phyloP scores from a whole-genome alignment of 225 moss, liverwort and hornwort genomes.

The Straminergon stramineum region DNA sequence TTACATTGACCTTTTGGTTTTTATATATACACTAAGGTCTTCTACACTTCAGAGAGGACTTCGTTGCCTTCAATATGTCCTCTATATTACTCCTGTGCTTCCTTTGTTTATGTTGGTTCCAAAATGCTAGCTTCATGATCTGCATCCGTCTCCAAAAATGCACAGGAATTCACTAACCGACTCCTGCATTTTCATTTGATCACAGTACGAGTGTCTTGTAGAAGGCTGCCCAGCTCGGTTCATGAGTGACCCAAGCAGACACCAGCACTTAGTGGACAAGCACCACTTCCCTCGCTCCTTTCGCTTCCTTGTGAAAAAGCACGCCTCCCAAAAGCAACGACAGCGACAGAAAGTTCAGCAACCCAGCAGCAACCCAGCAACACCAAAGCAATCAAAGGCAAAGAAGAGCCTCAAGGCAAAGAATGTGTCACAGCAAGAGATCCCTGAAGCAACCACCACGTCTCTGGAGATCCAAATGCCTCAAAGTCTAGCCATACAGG shows the following conservation, averaged over 20 bases:
- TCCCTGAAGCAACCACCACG: neutral
- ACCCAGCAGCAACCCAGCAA: neutral
- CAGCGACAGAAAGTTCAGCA: constrained; percentile 44
- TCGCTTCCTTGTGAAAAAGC: constrained; percentile 53
- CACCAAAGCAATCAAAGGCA: constrained; percentile 7
- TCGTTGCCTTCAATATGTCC: neutral
- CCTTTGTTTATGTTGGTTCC: neutral
- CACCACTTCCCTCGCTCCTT: constrained; percentile 72
- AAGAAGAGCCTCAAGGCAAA: constrained; percentile 15
- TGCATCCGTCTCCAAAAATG: neutral
- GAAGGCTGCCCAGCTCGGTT: constrained; percentile 53
- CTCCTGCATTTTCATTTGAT: neutral
- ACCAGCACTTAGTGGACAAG: constrained; percentile 68
- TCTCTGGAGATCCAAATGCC: neutral
- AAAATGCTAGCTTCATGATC: neutral
- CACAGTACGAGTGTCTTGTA: constrained; percentile 70
- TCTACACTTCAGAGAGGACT: neutral
- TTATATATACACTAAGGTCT: no score
- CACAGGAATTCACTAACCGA: neutral
- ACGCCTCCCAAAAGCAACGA: constrained; percentile 57
- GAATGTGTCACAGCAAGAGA: neutral
- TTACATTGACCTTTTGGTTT: neutral
- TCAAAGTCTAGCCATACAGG: neutral
- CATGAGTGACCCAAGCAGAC: constrained; percentile 38
- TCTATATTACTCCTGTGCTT: neutral